Percentiles rank a stretch among this genome's conserved stretches.
phyloP scores from a whole-genome alignment of 805 yeast genomes.

The Nakazawaea siamensis region DNA sequence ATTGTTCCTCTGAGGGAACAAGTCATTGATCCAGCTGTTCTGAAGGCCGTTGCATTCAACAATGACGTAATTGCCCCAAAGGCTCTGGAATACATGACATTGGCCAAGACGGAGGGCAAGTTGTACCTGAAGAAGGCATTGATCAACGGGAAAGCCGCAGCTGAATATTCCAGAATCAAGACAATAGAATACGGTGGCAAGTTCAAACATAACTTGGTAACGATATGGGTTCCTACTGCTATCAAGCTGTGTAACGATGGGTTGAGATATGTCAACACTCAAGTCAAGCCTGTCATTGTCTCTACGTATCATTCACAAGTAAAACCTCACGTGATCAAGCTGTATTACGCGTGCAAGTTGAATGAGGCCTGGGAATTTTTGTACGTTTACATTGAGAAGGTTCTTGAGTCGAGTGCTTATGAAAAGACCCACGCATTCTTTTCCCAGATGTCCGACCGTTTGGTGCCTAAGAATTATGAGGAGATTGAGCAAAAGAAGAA shows the following conservation, averaged over 20 bases:
- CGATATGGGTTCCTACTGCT: constrained; percentile 2
- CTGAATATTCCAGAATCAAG: not conserved
- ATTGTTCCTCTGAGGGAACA: not conserved
- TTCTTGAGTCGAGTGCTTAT: not conserved
- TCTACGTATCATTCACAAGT: not conserved
- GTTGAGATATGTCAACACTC: constrained; percentile 2
- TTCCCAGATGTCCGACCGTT: not conserved
- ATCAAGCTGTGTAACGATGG: not conserved
- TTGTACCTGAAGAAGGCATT: not conserved
- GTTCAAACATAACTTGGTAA: constrained; percentile 3
- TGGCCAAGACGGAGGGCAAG: not conserved
- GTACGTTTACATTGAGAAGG: not conserved
- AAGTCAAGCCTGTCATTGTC: not conserved
- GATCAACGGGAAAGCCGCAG: constrained; percentile 1
- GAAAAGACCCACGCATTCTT: not conserved
- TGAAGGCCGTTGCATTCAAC: not conserved
- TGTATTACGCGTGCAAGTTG: constrained; percentile 1
- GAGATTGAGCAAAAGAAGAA: constrained; percentile 22
- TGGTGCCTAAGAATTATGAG: constrained; percentile 8
- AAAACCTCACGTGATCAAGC: not conserved
- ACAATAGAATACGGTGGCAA: not conserved
- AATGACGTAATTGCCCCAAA: not conserved
- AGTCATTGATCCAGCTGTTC: not conserved
- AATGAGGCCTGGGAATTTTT: not conserved
- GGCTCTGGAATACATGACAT: too few relatives aligned